Percentiles rank a stretch among this genome's conserved stretches.
phyloP scores from a whole-genome alignment of 495 filamentous ascomycete species.

The Xylaria venustula region DNA sequence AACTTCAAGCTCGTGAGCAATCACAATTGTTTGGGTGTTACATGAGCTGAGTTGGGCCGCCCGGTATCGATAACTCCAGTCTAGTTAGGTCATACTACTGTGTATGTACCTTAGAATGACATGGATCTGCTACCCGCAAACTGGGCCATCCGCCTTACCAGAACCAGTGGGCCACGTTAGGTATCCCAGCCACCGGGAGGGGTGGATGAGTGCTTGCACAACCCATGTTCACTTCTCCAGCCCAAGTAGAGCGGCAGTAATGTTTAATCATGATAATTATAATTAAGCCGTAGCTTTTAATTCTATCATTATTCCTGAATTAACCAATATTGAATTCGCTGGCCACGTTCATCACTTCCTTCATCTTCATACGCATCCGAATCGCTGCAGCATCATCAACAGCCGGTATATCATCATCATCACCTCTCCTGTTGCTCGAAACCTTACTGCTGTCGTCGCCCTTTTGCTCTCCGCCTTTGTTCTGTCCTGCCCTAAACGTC shows the following conservation, averaged over 20 bases:
- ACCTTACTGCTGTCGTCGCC: constrained; percentile 17
- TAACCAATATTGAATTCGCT: constrained; percentile 91
- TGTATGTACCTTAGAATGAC: not conserved
- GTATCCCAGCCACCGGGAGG: too few species aligned
- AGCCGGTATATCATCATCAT: constrained; percentile 40
- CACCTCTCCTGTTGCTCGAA: constrained; percentile 19
- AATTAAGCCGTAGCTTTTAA: too few species aligned
- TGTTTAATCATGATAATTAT: too few species aligned
- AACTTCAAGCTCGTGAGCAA: not conserved
- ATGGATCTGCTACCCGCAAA: not conserved
- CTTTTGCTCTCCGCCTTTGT: constrained; percentile 22
- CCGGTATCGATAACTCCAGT: constrained; percentile 7
- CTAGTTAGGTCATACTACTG: not conserved
- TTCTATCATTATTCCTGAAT: too few species aligned
- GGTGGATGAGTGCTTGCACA: too few species aligned
- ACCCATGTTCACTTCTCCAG: too few species aligned
- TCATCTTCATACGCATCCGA: constrained; percentile 82
- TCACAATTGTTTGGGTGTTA: not conserved
- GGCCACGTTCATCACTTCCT: constrained; percentile 67
- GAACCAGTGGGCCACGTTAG: too few species aligned
- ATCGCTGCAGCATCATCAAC: constrained; percentile 63
- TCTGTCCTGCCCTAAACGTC: constrained; percentile 30
- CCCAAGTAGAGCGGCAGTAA: too few species aligned
- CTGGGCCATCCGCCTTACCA: too few species aligned
- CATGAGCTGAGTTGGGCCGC: constrained; percentile 8